Percentiles rank a stretch among this genome's conserved stretches.
These are phyloP conservation scores for Rhinocladiella similis DNA, from an alignment of 2,329 filamentous ascomycete species.

Conservation along the genomic window DNA sequence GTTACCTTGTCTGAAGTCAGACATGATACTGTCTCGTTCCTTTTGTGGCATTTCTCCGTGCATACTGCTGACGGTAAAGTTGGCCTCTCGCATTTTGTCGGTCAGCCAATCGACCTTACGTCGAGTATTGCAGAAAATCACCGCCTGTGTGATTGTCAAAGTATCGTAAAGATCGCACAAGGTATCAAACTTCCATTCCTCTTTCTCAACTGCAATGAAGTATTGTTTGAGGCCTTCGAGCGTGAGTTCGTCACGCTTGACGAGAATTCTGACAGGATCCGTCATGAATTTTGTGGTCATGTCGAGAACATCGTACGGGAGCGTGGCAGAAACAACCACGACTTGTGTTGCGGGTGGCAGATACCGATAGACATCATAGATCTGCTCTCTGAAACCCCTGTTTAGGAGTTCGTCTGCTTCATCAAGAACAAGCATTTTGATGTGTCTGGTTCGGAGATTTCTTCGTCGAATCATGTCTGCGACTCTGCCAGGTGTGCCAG, in stretches of 20 bases:
- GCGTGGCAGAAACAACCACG: slow-evolving; percentile 94
- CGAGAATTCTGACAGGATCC: slow-evolving; percentile 90
- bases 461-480: slow-evolving; percentile 79
- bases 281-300: slow-evolving; percentile 99
- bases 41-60: slow-evolving; percentile 99
- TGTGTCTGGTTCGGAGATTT: slow-evolving; percentile 70
- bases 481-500: slow-evolving; percentile 94
- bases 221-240: slow-evolving; percentile 98
- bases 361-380: slow-evolving; percentile 98
- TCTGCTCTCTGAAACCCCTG: slow-evolving; percentile 95
- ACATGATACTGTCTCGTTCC: slow-evolving; percentile 98
- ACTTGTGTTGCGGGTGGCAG: slow-evolving; percentile 95
- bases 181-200: slow-evolving; percentile 99
- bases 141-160: slow-evolving; percentile 57
- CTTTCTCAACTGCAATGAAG: slow-evolving; percentile 98
- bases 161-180: slow-evolving; percentile 98
- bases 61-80: slow-evolving; percentile 98
- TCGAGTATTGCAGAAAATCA: slow-evolving; percentile 97
- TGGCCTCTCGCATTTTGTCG: slow-evolving; percentile 98
- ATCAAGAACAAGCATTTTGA: slow-evolving; percentile 77
- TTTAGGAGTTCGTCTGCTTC: slow-evolving; percentile 81
- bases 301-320: slow-evolving; percentile 96
- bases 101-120: slow-evolving; percentile 99
- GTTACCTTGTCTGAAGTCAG: slow-evolving; percentile 96
- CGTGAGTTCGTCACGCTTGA: slow-evolving; percentile 98